Percentiles rank a stretch among this genome's conserved stretches.
phyloP scores from a whole-genome alignment of 352 stramenopile genomes.

The Phytophthora pluvialis region DNA sequence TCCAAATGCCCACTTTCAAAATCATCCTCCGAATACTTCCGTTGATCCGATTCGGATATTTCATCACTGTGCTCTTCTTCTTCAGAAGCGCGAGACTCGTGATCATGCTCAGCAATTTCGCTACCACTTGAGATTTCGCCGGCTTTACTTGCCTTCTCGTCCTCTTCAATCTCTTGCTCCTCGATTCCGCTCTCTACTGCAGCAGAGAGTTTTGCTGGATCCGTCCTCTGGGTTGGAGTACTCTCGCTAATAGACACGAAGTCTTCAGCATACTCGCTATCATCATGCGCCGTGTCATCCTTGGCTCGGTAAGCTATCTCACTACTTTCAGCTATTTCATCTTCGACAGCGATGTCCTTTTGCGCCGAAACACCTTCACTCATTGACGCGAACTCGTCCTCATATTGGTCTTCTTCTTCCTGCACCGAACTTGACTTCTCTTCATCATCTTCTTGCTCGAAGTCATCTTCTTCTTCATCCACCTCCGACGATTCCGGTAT shows the following conservation, averaged over 20 bases:
- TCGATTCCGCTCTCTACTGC: slow-evolving; percentile 7
- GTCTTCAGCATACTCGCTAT: slow-evolving; percentile 47
- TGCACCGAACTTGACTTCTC: not conserved
- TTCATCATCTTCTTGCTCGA: slow-evolving; percentile 9
- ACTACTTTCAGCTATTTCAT: slow-evolving; percentile 14
- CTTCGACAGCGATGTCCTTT: slow-evolving; percentile 1
- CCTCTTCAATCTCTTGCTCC: slow-evolving; percentile 9
- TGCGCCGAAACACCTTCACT: slow-evolving; percentile 12
- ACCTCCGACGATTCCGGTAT: slow-evolving; percentile 2
- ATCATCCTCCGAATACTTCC: slow-evolving; percentile 32
- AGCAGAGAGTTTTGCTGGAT: slow-evolving; percentile 2
- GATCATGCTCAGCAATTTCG: slow-evolving; percentile 3
- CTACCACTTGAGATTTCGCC: slow-evolving; percentile 12
- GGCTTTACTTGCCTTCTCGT: not conserved
- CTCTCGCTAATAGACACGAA: slow-evolving; percentile 45
- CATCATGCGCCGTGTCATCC: slow-evolving; percentile 5
- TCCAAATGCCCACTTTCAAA: slow-evolving; percentile 27
- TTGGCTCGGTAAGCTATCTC: slow-evolving; percentile 10
- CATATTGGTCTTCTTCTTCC: slow-evolving; percentile 33
- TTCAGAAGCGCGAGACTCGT: not conserved
- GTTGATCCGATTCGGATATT: slow-evolving; percentile 6
- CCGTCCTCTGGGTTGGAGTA: not conserved
- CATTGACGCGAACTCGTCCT: slow-evolving; percentile 53
- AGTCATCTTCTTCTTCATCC: slow-evolving; percentile 12
- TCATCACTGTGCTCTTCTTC: slow-evolving; percentile 15